Base-by-base conservation (phyloP, 306 rosid genomes). In the Elaeagnus macrophylla region DNA sequence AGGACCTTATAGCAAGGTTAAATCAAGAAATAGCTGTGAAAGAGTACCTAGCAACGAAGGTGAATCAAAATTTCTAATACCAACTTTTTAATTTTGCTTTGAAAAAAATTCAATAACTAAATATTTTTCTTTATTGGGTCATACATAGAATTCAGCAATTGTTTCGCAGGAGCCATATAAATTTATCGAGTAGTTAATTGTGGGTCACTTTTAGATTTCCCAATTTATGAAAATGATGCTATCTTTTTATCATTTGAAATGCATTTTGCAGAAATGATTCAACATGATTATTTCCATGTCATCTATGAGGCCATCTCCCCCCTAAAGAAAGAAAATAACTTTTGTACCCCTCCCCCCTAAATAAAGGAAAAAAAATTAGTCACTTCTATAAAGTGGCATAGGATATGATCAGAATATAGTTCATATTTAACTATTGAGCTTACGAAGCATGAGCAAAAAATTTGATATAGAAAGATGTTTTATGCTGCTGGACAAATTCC, bases 21-120 rank as follows among this genome's bases (percentile, higher is more conserved):
- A 77, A 88, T 75, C 96, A 93, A 80, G 99, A 93, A 87, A 85
- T 81, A 41, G 89, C 99, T 12, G 89, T 81, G 50, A 93, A 93
- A 68, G 99, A 84, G 75, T 93, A 88, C 70, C 90, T 93, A 57
- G 64, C 88, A 41, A 84, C 96, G 50, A 93, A 88, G 99, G 99
- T 93, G 69, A 51, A 61, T 48, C 25, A 41, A 62, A 20, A 48
- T 68, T 63, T 58, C 9, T 55, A 13, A n/a, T 62, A 10, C 57
- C 35, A 32, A 14, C 35, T 19, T 39, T 48, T 52, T 18, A n/a
- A 32, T 59, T 41, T 37, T 51, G 17, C n/a, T 56, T 13, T 66
- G 13, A 3, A 20, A 3, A 20, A 10, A n/a, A 17, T 32, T n/a
- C 44, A 57, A 48, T 58, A 48, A 36, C 45, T 53, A 11, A 12